Conservation (phyloP, 768 basidiomycete species). For the Tylopilus felleus region DNA sequence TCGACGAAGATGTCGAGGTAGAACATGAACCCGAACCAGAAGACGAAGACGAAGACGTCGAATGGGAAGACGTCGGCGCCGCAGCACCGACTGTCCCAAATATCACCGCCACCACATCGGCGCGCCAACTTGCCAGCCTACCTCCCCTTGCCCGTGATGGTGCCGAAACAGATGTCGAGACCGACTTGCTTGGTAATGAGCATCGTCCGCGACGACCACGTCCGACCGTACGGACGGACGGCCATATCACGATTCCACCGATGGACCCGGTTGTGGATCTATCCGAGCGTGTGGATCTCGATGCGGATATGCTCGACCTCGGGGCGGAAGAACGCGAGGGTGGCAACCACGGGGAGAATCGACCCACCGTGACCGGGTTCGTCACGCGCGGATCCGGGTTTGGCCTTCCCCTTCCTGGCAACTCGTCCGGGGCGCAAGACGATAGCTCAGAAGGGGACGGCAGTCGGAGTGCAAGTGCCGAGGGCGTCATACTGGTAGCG, state of each 20-base stretch:
- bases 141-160: constrained; percentile 27
- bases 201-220: constrained; percentile 18
- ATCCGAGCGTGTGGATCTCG: constrained; percentile 13
- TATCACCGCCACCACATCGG: not conserved
- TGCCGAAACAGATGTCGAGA: constrained; percentile 34
- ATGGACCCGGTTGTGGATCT: constrained; percentile 10
- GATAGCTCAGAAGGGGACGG: constrained; percentile 23
- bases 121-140: constrained; percentile 20
- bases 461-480: constrained; percentile 19
- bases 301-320: constrained; percentile 30
- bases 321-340: constrained; percentile 8
- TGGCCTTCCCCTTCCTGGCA: constrained; percentile 14
- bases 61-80: constrained; percentile 19
- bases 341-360: constrained; percentile 5
- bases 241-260: constrained; percentile 14
- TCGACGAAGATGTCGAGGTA: constrained; percentile 92
- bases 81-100: not conserved
- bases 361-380: not conserved
- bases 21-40: constrained; percentile 40
- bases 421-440: constrained; percentile 10
- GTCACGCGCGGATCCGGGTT: constrained; percentile 17
- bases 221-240: constrained; percentile 27
- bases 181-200: constrained; percentile 17
- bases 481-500: not conserved
- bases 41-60: constrained; percentile 29